Conservation (phyloP, 176 grass and related monocot species). For the Eragrostis curvula region DNA sequence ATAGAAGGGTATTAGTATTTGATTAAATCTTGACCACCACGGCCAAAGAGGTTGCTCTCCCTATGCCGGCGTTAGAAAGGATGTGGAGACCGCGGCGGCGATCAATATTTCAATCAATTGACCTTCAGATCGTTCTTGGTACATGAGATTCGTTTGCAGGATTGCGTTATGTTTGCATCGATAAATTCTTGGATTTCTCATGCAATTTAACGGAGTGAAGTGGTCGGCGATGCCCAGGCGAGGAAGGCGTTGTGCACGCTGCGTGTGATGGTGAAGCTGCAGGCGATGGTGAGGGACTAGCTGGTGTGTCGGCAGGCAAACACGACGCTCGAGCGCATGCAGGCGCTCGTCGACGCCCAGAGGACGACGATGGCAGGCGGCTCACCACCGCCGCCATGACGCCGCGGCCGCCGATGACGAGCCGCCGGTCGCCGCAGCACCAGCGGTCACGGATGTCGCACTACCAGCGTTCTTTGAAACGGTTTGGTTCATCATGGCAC, state of each 20-base stretch:
- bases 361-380: background rate
- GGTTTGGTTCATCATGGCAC: background rate
- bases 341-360: slow-evolving; percentile 25
- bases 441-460: slow-evolving; percentile 30
- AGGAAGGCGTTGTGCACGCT: slow-evolving; percentile 76
- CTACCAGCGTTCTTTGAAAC: background rate
- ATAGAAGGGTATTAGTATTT: no score
- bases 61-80: no score
- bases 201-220: background rate
- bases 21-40: no score
- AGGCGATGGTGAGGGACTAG: slow-evolving; percentile 74
- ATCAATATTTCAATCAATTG: no score
- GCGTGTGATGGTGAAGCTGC: slow-evolving; percentile 71
- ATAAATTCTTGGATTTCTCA: background rate
- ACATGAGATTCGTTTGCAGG: no score
- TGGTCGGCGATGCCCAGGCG: slow-evolving; percentile 54
- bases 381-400: background rate
- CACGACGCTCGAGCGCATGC: slow-evolving; percentile 65
- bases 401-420: background rate
- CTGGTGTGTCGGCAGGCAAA: slow-evolving; percentile 69
- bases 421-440: slow-evolving; percentile 53
- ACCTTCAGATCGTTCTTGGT: no score
- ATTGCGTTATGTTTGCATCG: background rate
- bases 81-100: no score
- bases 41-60: no score